Evolutionary conservation across 2,329 filamentous ascomycete species (phyloP).

Genomic region (Coniochaeta prunicola): DNA sequence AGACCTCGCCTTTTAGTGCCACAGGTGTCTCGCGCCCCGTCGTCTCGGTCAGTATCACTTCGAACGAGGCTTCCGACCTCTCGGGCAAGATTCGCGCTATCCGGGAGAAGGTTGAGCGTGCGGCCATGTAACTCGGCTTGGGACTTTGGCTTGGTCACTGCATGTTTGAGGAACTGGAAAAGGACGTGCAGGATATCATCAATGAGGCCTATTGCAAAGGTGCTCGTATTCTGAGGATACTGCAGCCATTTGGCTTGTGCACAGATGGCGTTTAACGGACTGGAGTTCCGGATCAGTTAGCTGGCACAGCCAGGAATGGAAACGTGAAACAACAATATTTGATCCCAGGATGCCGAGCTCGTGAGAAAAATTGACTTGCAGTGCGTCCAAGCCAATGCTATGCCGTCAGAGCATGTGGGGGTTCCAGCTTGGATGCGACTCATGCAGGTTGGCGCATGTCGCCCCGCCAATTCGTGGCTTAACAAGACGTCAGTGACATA

Average conservation of each 20-base stretch:
- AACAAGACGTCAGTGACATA: background rate
- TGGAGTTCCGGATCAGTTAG: background rate
- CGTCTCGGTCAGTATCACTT: slow-evolving; percentile 82
- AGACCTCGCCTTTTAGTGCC: slow-evolving; percentile 41
- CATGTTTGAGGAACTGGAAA: background rate
- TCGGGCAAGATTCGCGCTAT: slow-evolving; percentile 79
- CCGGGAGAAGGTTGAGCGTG: slow-evolving; percentile 92
- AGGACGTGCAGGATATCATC: background rate
- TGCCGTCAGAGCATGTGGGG: background rate
- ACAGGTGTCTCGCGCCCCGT: slow-evolving; percentile 85
- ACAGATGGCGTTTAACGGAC: background rate
- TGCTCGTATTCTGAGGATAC: background rate
- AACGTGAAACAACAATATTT: background rate
- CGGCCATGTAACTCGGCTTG: slow-evolving; percentile 66
- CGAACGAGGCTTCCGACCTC: slow-evolving; percentile 84
- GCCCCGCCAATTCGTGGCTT: background rate
- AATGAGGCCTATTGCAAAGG: background rate
- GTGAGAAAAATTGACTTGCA: background rate
- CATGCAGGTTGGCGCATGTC: background rate
- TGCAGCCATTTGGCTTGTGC: background rate
- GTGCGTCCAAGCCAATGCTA: background rate
- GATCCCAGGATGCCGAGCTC: background rate
- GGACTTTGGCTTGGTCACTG: background rate
- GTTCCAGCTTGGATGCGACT: background rate
- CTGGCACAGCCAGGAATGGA: background rate